phyloP scores from a whole-genome alignment of 495 filamentous ascomycete species.

The Viridothelium virens region DNA sequence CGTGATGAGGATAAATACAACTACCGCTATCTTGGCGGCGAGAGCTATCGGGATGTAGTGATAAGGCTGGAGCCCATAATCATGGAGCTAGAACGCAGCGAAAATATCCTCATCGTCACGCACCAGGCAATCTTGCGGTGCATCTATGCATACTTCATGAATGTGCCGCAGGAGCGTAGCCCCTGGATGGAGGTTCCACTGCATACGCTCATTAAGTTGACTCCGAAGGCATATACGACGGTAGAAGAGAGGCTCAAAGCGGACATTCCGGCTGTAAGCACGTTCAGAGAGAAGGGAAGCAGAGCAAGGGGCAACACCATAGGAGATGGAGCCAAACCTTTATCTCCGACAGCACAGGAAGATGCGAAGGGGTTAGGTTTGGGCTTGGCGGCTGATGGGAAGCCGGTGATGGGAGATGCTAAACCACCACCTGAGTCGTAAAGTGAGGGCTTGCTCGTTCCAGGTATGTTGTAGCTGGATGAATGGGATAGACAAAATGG shows the following conservation, averaged over 20 bases:
- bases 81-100: constrained; percentile 93
- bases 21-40: constrained; percentile 94
- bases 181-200: constrained; percentile 98
- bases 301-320: constrained; percentile 52
- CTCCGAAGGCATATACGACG: constrained; percentile 87
- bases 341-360: neutral
- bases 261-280: constrained; percentile 88
- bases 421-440: neutral
- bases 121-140: constrained; percentile 94
- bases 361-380: neutral
- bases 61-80: constrained; percentile 98
- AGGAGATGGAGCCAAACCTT: neutral
- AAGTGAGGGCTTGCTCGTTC: neutral
- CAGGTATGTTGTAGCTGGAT: neutral
- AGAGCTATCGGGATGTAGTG: constrained; percentile 95
- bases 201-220: constrained; percentile 92
- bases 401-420: neutral
- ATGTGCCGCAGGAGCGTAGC: constrained; percentile 78
- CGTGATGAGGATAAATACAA: constrained; percentile 98
- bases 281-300: constrained; percentile 85
- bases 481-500: neutral
- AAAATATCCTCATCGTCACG: constrained; percentile 96
- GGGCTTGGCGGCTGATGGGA: neutral
- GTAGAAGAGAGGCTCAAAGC: constrained; percentile 78
- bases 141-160: constrained; percentile 99